Evolutionary conservation across 179 eudicot genomes (phyloP).

Genomic region (Gypsophila paniculata): DNA sequence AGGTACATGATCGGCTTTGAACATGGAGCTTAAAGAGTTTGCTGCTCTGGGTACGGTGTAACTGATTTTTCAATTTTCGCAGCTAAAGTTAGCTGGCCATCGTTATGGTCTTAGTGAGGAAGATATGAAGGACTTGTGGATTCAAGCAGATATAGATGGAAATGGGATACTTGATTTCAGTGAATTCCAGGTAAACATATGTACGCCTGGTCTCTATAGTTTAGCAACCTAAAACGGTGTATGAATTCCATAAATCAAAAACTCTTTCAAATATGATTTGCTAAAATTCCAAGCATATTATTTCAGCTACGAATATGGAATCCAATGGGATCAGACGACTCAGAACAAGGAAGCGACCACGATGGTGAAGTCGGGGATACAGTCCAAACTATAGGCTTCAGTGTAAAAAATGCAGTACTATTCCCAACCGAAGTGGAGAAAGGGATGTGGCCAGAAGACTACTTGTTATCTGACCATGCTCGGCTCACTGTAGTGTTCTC

Average conservation of each 20-base stretch:
- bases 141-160: conserved; percentile 86
- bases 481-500: conserved; percentile 93
- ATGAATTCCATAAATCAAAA: not conserved
- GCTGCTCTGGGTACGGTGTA: conserved; percentile 4
- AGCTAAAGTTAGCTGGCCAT: conserved; percentile 78
- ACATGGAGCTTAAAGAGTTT: not conserved
- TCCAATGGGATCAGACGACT: conserved; percentile 41
- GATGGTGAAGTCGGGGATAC: conserved; percentile 34
- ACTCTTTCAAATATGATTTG: not conserved
- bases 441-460: conserved; percentile 97
- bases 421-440: conserved; percentile 97
- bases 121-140: conserved; percentile 87
- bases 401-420: conserved; percentile 85
- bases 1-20: conserved; percentile 38
- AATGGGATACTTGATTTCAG: conserved; percentile 75
- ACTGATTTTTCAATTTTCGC: conserved; percentile 27
- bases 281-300: conserved; percentile 18
- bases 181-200: conserved; percentile 66
- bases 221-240: not conserved
- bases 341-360: conserved; percentile 31
- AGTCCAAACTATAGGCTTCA: conserved; percentile 68
- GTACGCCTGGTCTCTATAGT: not conserved
- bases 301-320: conserved; percentile 84
- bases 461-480: conserved; percentile 98
- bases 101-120: conserved; percentile 60